Evolutionary conservation across 305 asterid genomes (phyloP).

Genomic region (Solanum chacoense): DNA sequence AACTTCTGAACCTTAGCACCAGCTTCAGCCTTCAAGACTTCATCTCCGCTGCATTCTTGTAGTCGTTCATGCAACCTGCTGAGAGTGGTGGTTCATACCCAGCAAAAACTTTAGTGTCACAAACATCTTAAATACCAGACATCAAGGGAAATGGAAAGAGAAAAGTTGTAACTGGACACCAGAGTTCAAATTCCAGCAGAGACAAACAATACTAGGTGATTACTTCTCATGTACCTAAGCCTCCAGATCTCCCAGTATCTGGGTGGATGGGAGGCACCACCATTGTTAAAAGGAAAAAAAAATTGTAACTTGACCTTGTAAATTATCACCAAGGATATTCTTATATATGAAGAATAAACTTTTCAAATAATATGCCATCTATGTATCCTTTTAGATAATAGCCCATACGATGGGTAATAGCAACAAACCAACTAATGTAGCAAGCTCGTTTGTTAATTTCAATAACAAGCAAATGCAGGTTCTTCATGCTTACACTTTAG

Average conservation of each 20-base stretch:
- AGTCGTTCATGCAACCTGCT: constrained; percentile 84
- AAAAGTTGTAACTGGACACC: neutral
- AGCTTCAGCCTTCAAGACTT: constrained; percentile 92
- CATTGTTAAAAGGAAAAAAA: neutral
- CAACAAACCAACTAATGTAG: neutral
- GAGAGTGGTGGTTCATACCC: constrained; percentile 14
- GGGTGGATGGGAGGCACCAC: neutral
- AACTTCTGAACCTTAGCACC: constrained; percentile 93
- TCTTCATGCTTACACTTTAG: neutral
- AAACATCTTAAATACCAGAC: neutral
- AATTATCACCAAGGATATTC: neutral
- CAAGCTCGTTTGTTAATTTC: neutral
- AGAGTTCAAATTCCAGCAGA: neutral
- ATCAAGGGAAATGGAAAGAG: neutral
- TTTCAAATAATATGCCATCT: neutral
- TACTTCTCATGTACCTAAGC: neutral
- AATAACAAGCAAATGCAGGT: neutral
- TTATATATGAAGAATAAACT: neutral
- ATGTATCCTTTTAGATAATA: neutral
- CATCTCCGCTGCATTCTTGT: constrained; percentile 92
- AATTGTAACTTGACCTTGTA: neutral
- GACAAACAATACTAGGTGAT: neutral
- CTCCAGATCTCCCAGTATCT: neutral
- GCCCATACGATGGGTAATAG: neutral
- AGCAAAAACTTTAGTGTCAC: neutral